Evolutionary conservation across 2,329 filamentous ascomycete genomes (phyloP).

Genomic region (Apiospora saccharicola): DNA sequence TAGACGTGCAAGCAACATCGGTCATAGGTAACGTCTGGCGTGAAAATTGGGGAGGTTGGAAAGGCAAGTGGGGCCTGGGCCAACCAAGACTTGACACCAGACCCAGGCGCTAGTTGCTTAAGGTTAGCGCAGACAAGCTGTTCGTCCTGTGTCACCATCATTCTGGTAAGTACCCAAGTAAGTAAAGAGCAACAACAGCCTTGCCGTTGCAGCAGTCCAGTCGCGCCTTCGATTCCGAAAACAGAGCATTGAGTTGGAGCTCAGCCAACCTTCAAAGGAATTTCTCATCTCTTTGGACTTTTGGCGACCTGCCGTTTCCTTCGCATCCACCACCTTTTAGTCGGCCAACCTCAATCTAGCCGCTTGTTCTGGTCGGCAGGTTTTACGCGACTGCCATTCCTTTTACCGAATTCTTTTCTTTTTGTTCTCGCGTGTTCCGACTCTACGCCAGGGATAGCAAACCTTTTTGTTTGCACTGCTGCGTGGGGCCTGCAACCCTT

Average conservation of each 20-base stretch:
- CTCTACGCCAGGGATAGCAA: constrained; percentile 17
- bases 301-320: constrained; percentile 4
- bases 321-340: constrained; percentile 20
- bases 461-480: constrained; percentile 23
- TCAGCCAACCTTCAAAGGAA: constrained; percentile 20
- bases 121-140: constrained; percentile 1
- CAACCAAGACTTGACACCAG: neutral
- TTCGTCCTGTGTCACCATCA: neutral
- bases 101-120: neutral
- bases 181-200: constrained; percentile 24
- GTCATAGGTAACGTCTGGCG: neutral
- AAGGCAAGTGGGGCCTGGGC: neutral
- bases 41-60: constrained; percentile 14
- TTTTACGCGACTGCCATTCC: constrained; percentile 19
- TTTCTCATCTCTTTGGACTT: constrained; percentile 19
- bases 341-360: constrained; percentile 16
- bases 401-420: constrained; percentile 19
- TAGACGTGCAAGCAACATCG: neutral
- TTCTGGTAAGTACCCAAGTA: neutral
- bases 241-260: constrained; percentile 32
- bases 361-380: constrained; percentile 22
- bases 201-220: constrained; percentile 29
- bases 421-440: constrained; percentile 1
- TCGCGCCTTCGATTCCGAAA: constrained; percentile 42
- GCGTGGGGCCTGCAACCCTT: constrained; percentile 17